These are phyloP conservation scores for Euphorbia pulcherrima DNA, from an alignment of 345 rosid species.

Conservation along the genomic window DNA sequence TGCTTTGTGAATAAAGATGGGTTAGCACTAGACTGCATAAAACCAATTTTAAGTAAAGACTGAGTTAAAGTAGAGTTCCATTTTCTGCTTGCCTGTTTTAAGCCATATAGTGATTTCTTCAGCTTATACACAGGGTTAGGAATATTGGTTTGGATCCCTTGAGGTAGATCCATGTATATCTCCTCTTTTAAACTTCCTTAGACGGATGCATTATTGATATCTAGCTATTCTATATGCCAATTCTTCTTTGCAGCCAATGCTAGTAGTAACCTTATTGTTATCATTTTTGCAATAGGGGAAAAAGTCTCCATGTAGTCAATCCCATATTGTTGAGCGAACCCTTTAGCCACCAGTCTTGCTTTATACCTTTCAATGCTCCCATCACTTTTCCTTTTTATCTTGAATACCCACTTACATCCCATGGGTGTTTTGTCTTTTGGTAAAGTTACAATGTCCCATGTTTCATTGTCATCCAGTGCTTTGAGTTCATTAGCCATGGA, in stretches of 20 bases:
- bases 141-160: background rate
- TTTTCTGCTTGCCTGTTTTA: background rate
- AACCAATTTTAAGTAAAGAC: background rate
- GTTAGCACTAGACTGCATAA: background rate
- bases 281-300: background rate
- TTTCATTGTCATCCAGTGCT: background rate
- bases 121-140: background rate
- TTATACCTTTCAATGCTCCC: background rate
- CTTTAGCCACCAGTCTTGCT: background rate
- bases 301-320: background rate
- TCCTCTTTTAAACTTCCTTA: background rate
- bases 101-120: background rate
- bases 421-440: background rate
- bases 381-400: background rate
- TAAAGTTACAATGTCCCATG: background rate
- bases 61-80: background rate
- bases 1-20: background rate
- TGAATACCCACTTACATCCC: background rate
- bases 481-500: background rate
- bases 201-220: conserved; percentile 5
- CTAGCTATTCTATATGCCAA: background rate
- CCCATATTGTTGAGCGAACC: background rate
- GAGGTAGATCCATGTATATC: background rate
- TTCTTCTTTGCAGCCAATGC: background rate
- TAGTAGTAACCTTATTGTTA: background rate